phyloP scores from a whole-genome alignment of 495 filamentous ascomycete species.

The Neurospora sp. region DNA sequence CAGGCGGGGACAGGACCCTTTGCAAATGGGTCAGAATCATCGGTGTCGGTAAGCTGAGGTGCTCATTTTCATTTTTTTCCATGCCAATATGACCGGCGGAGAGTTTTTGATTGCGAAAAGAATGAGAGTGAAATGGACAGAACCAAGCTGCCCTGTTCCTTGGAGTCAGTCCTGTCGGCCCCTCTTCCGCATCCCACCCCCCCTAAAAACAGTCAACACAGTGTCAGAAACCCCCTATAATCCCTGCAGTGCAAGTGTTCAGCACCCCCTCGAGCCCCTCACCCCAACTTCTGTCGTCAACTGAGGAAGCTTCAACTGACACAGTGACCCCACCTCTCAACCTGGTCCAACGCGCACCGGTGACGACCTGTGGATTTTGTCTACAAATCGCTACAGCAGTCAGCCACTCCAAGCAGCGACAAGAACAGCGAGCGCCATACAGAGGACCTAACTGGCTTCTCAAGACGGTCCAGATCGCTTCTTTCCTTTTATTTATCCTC shows the following conservation, averaged over 20 bases:
- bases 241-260: background rate
- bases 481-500: background rate
- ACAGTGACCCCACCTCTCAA: background rate
- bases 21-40: background rate
- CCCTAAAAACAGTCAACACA: background rate
- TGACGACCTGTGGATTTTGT: background rate
- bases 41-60: background rate
- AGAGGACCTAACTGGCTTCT: background rate
- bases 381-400: background rate
- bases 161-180: background rate
- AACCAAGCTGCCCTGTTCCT: background rate
- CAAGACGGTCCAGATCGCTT: background rate
- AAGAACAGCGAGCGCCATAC: background rate
- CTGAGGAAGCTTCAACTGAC: background rate
- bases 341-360: background rate
- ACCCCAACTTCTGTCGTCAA: background rate
- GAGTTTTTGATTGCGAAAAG: background rate
- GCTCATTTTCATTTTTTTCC: background rate
- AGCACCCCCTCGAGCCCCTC: background rate
- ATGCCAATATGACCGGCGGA: background rate
- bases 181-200: background rate
- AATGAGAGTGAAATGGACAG: background rate
- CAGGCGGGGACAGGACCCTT: background rate
- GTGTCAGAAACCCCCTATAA: background rate
- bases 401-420: background rate